Evolutionary conservation across 208 protist genomes (phyloP).

Genomic region (Trichomonas gallinae): DNA sequence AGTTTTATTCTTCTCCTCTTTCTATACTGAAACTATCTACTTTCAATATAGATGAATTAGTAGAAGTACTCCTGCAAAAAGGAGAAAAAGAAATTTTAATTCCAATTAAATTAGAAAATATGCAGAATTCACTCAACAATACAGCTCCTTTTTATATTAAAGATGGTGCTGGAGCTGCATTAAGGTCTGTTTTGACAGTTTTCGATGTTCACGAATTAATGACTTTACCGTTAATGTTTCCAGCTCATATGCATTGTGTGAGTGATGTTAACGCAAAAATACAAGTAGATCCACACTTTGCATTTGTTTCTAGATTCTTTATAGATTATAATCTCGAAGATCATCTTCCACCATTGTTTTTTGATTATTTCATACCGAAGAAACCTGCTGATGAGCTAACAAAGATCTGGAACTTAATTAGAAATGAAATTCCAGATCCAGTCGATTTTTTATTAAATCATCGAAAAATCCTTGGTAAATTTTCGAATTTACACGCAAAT

Average conservation of each 20-base stretch:
- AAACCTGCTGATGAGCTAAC: background rate
- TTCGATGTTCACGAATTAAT: background rate
- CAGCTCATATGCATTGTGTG: background rate
- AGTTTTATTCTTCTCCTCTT: background rate
- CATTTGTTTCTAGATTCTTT: background rate
- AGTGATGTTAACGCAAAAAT: background rate
- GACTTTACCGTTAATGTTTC: background rate
- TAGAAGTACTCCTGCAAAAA: background rate
- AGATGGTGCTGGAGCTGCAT: background rate
- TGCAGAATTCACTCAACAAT: background rate
- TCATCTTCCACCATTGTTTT: background rate
- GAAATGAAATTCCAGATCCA: background rate
- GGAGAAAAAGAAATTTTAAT: background rate
- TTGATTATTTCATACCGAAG: background rate
- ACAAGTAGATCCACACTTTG: background rate
- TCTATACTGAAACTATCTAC: background rate
- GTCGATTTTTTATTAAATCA: background rate
- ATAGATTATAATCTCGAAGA: background rate
- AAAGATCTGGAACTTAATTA: background rate
- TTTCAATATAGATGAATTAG: background rate
- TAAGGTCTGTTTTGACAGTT: background rate
- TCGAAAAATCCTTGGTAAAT: background rate
- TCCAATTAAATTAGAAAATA: background rate
- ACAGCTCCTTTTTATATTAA: background rate
- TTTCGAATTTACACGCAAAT: background rate